Evolutionary conservation across 345 rosid species (phyloP), one percentile per base, ranked within the genome.

Genomic region (Sonneratia caseolaris): DNA sequence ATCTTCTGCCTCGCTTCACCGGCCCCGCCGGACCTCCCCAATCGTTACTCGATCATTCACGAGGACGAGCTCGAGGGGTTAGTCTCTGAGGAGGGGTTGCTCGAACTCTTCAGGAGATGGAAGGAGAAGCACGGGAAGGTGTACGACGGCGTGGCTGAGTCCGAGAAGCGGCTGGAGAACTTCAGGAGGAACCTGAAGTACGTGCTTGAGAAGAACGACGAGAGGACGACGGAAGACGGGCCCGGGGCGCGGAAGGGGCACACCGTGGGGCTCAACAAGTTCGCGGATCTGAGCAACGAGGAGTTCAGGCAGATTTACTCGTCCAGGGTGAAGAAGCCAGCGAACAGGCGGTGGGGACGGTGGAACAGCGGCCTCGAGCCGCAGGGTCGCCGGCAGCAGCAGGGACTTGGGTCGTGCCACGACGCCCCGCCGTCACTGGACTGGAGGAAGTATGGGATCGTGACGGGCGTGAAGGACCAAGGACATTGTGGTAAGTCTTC

Each of bases 231-330:
- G 32, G 32, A 27, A 27, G 32, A 27, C 32, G 32, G 32, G 32
- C 32, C 32, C 32, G 42, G 72, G 49, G 49, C 49, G 49, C 37
- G 40, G 19, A 14, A 19, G 27, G 79, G 75, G 7, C 82, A 79
- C 24, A 27, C 22, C 2, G 84, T 84, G 61, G 92, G 92, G 36
- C 62, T 88, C 73, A 88, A 86, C 80, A 84, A 78, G 83, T 88
- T 88, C 56, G 90, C 92, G 11, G 92, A 88, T 68, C 49, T 88
- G 83, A 82, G 84, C 81, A 88, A 82, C 67, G 88, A 84, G 79
- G 92, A 88, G 83, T 88, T 86, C 73, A 75, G 66, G 61, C 45
- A 72, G 59, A 43, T 18, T 12, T 78, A 78, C 77, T 57, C 84
- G 80, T 79, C 84, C 13, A 82, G 81, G 74, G 81, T 86, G 73